Percentiles rank a stretch among this genome's conserved stretches.
Evolutionary conservation across 208 protist species (phyloP).

Genomic region (Lotmaria passim): DNA sequence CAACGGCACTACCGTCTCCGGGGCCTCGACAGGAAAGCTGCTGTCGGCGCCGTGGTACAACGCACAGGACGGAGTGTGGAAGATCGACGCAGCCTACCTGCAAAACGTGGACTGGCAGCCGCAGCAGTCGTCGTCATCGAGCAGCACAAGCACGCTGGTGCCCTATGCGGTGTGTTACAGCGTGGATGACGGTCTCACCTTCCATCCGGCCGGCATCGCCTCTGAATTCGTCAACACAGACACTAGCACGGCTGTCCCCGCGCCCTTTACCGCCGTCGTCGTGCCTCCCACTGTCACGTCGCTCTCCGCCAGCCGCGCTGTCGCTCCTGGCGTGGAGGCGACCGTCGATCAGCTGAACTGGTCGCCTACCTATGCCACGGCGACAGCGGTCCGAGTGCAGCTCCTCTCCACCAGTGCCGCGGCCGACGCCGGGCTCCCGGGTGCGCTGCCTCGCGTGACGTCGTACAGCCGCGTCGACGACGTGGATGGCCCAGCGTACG

Average conservation of each 20-base stretch:
- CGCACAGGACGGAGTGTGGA: slow-evolving; percentile 31
- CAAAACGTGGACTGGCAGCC: slow-evolving; percentile 25
- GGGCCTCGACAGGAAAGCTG: slow-evolving; percentile 16
- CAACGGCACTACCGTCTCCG: neutral
- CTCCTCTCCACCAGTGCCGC: slow-evolving; percentile 19
- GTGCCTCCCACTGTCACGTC: slow-evolving; percentile 36
- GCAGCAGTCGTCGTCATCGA: neutral
- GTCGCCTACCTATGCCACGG: slow-evolving; percentile 8
- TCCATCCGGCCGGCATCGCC: slow-evolving; percentile 32
- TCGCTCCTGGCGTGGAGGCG: slow-evolving; percentile 5
- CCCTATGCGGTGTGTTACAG: slow-evolving; percentile 65
- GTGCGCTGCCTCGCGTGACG: neutral
- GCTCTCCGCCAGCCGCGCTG: slow-evolving; percentile 18
- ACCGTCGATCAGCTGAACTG: slow-evolving; percentile 8
- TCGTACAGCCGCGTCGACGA: neutral
- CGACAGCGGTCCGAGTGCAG: slow-evolving; percentile 28
- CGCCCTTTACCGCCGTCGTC: slow-evolving; percentile 20
- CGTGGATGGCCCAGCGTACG: neutral
- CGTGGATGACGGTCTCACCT: slow-evolving; percentile 60
- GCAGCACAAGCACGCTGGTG: neutral
- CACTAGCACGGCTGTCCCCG: neutral
- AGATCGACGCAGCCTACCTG: slow-evolving; percentile 44
- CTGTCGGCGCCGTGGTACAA: slow-evolving; percentile 37
- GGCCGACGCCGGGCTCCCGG: slow-evolving; percentile 1
- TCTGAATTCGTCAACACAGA: neutral